Conservation (phyloP, 345 rosid genomes). For the Raphanus raphanistrum region DNA sequence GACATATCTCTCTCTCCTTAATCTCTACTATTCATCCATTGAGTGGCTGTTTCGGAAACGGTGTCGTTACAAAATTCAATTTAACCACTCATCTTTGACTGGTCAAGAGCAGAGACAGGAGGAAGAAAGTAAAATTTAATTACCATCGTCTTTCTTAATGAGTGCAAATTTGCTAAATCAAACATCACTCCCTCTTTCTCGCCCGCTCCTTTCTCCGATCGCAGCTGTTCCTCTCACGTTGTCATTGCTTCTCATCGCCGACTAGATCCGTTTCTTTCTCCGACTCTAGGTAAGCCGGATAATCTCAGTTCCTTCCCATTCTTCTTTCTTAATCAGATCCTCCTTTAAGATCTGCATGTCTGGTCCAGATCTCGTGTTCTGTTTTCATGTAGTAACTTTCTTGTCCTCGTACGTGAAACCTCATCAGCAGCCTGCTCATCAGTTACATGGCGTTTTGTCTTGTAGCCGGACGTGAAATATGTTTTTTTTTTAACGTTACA, state of each 20-base stretch:
- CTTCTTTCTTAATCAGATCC: neutral
- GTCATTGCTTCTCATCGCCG: neutral
- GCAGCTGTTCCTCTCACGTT: neutral
- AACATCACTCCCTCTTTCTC: slow-evolving; percentile 38
- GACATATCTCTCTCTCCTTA: neutral
- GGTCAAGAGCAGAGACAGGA: slow-evolving; percentile 16
- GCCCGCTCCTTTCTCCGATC: slow-evolving; percentile 54
- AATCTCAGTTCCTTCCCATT: slow-evolving; percentile 6
- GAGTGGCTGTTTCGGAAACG: neutral
- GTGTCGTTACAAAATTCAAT: neutral
- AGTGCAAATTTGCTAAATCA: slow-evolving; percentile 32
- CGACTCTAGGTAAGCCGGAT: neutral
- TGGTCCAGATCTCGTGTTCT: slow-evolving; percentile 12
- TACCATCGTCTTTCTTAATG: slow-evolving; percentile 4
- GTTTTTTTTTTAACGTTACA: neutral
- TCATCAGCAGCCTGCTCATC: neutral
- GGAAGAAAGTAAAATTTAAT: neutral
- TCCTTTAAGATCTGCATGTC: neutral
- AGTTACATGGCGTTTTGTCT: neutral
- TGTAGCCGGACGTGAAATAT: neutral
- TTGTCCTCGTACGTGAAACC: neutral
- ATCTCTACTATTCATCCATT: neutral
- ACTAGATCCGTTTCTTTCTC: slow-evolving; percentile 1
- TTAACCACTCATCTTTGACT: slow-evolving; percentile 10
- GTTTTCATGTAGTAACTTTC: neutral